Evolutionary conservation across 352 stramenopile genomes (phyloP).

Genomic region (Stephanocyclus meneghinianus): DNA sequence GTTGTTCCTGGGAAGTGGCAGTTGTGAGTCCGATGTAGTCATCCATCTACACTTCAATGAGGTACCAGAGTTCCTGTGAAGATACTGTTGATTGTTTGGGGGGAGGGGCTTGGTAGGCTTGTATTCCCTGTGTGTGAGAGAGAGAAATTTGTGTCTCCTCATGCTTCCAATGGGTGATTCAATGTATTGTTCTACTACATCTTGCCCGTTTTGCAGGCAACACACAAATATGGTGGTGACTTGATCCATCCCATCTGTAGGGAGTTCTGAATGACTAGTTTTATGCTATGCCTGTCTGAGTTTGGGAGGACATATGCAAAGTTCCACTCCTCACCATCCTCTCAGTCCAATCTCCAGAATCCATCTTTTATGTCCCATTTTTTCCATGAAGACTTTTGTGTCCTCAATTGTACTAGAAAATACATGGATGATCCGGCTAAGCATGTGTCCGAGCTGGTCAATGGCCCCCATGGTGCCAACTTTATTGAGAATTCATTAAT

Average conservation of each 20-base stretch:
- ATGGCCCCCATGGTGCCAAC: conserved; percentile 6
- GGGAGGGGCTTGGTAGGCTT: no score
- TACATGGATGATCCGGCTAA: conserved; percentile 19
- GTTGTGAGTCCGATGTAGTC: no score
- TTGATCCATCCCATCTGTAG: neutral
- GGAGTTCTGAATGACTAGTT: neutral
- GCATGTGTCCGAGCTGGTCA: conserved; percentile 22
- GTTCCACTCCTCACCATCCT: conserved; percentile 17
- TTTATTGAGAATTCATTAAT: conserved; percentile 19
- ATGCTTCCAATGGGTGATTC: no score
- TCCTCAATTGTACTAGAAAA: conserved; percentile 9
- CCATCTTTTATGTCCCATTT: conserved; percentile 12
- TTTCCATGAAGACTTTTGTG: conserved; percentile 14
- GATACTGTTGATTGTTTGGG: no score
- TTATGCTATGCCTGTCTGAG: neutral
- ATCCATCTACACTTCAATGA: no score
- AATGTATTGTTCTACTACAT: no score
- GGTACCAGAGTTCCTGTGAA: no score
- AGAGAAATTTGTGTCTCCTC: no score
- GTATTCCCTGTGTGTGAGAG: no score
- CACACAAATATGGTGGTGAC: no score
- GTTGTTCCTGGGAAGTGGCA: no score
- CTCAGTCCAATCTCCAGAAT: neutral
- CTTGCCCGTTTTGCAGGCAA: no score
- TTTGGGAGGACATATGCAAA: conserved; percentile 20